Base-by-base conservation (phyloP, 2,329 filamentous ascomycete genomes). In the Dryadomyces sulphureus region DNA sequence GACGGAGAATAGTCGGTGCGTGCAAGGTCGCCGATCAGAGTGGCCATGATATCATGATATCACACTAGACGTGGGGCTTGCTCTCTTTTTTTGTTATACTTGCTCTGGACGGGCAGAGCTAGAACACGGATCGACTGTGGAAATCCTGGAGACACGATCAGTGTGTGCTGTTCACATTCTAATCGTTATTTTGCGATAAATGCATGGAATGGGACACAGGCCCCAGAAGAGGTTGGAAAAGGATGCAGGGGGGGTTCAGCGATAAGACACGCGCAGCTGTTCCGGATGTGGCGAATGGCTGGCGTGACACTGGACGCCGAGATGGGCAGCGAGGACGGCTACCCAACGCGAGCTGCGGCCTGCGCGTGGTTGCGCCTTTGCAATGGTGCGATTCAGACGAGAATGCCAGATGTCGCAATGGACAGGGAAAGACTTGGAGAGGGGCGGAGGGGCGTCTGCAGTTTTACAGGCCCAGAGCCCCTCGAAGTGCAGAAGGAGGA, bases 1-100 rank as follows among this genome's bases (percentile, higher is more conserved):
- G 82, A 81, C 65, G 78, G 75, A 56, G 76, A 72, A 55, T 79
- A 71, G 65, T 86, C 79, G 63, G 84, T 75, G 65, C 79, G 77
- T 67, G 79, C 41, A 43, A 50, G 79, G 69, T 90, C 85, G 62
- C 74, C 73, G 55, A 79, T 72, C 63, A 79, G 62, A 64, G 75
- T 69, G 59, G 75, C 77, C 77, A 81, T 80, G 65, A 62, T 70
- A 67, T 67, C 58, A 50, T 49, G 30, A 25, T 49, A 27, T n/a
- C 27, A 25, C 27, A 25, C 12, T 17, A 24, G n/a, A 25, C 38
- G 38, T 40, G 38, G 38, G 38, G 38, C 17, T 40, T n/a, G n/a
- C n/a, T n/a, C n/a, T n/a, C n/a, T 17, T 17, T 40, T 17, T 36
- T 25, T 17, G 38, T 25, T 16, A 25, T 40, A n/a, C n/a, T n/a